Conservation (phyloP, 352 stramenopile species). For the Phytophthora citricola region DNA sequence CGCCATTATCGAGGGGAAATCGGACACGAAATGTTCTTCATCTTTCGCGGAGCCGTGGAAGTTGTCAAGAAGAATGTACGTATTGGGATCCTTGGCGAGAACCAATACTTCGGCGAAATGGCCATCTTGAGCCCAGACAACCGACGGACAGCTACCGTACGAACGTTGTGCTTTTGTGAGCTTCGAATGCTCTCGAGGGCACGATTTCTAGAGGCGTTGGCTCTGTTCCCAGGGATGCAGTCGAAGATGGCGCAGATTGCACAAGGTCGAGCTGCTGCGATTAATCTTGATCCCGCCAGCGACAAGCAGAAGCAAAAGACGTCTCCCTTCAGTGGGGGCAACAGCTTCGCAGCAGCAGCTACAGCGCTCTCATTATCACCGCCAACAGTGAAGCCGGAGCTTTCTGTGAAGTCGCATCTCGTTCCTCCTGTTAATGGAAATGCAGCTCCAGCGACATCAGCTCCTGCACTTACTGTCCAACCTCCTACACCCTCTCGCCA, state of each 20-base stretch:
- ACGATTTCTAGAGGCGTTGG: conserved; percentile 62
- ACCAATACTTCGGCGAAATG: conserved; percentile 86
- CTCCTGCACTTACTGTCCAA: not conserved
- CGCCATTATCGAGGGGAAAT: conserved; percentile 70
- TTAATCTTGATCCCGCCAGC: conserved; percentile 12
- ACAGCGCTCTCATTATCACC: conserved; percentile 21
- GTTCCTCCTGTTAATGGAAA: conserved; percentile 4
- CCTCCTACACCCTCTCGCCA: conserved; percentile 14
- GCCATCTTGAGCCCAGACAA: conserved; percentile 73
- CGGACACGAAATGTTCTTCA: conserved; percentile 73
- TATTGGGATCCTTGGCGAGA: conserved; percentile 67
- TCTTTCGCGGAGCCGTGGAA: conserved; percentile 74
- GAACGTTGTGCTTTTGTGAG: conserved; percentile 78
- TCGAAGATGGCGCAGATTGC: conserved; percentile 65
- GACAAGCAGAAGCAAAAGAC: conserved; percentile 32
- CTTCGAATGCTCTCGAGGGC: conserved; percentile 65
- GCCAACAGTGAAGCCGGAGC: conserved; percentile 11
- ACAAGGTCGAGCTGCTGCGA: conserved; percentile 29
- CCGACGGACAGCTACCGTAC: conserved; percentile 61
- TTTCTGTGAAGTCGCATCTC: not conserved
- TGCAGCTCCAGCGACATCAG: conserved; percentile 1
- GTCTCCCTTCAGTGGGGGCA: conserved; percentile 19
- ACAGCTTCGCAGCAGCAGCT: conserved; percentile 20
- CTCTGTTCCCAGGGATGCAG: conserved; percentile 63
- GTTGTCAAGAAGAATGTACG: conserved; percentile 53